Evolutionary conservation across 2,329 filamentous ascomycete genomes (phyloP).

Genomic region (Dothideomycetes sp.): DNA sequence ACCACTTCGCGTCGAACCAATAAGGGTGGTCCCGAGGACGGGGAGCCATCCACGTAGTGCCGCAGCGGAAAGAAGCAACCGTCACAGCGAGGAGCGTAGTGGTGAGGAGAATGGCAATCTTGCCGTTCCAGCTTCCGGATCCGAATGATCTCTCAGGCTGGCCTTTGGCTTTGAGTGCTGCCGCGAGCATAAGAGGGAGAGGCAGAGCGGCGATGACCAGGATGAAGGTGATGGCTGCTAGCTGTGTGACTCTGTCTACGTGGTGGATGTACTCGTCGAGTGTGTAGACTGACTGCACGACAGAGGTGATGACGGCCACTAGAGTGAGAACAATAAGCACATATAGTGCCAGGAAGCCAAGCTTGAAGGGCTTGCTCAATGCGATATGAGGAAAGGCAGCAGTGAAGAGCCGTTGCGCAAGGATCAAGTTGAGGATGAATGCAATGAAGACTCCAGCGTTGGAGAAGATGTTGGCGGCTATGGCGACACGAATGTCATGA

Average conservation of each 20-base stretch:
- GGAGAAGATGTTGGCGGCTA: conserved; percentile 21
- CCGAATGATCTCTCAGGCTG: conserved; percentile 14
- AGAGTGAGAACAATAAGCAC: neutral
- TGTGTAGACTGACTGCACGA: conserved; percentile 17
- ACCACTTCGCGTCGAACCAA: conserved; percentile 18
- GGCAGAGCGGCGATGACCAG: conserved; percentile 15
- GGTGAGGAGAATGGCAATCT: conserved; percentile 12
- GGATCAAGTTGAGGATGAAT: conserved; percentile 13
- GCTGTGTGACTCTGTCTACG: conserved; percentile 12
- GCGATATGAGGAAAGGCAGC: too few species aligned
- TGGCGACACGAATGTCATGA: conserved; percentile 16
- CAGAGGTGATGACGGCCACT: conserved; percentile 6
- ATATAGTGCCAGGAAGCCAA: neutral
- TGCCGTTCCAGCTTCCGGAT: conserved; percentile 11
- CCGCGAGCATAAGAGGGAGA: conserved; percentile 12
- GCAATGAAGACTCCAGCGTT: conserved; percentile 18
- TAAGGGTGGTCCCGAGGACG: conserved; percentile 15
- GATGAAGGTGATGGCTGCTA: conserved; percentile 15
- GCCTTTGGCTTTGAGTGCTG: conserved; percentile 7
- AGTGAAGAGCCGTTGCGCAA: too few species aligned
- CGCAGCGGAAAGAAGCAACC: conserved; percentile 17
- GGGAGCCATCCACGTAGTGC: conserved; percentile 15
- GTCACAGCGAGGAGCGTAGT: conserved; percentile 12
- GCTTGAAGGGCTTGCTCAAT: too few species aligned
- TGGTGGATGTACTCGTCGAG: conserved; percentile 10